Conservation (phyloP, 345 rosid species). For the Cardiospermum halicacabum region DNA sequence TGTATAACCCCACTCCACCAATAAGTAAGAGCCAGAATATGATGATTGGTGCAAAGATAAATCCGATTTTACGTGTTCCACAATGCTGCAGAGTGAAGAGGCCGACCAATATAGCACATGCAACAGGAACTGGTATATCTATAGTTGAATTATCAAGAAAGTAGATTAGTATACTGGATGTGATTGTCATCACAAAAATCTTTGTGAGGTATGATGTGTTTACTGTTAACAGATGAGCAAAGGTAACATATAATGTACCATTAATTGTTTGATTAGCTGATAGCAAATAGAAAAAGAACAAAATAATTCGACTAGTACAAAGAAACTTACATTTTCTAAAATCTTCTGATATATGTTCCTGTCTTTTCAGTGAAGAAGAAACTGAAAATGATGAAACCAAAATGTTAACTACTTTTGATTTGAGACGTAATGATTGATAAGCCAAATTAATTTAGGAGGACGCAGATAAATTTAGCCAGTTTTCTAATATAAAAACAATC, state of each 20-base stretch:
- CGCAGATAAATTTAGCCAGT: neutral
- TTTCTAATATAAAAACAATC: neutral
- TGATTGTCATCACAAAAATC: neutral
- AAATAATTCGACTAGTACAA: neutral
- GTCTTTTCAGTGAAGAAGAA: slow-evolving; percentile 21
- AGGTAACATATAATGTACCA: neutral
- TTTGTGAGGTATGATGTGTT: neutral
- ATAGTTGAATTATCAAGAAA: slow-evolving; percentile 7
- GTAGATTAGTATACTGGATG: neutral
- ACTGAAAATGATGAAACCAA: slow-evolving; percentile 27
- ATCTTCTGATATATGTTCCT: slow-evolving; percentile 19
- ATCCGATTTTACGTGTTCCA: slow-evolving; percentile 50
- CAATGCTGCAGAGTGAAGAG: slow-evolving; percentile 57
- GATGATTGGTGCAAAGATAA: slow-evolving; percentile 47
- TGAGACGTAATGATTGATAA: slow-evolving; percentile 1
- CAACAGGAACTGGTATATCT: slow-evolving; percentile 53
- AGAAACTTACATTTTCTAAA: slow-evolving; percentile 41
- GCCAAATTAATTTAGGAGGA: neutral
- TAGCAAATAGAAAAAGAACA: neutral
- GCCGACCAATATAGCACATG: slow-evolving; percentile 48
- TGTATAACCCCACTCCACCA: slow-evolving; percentile 48
- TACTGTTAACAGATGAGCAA: neutral
- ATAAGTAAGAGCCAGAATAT: slow-evolving; percentile 49
- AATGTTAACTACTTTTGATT: neutral
- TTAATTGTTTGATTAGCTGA: neutral